Evolutionary conservation across 192 early-diverging fungal species (phyloP).

Genomic region (Backusella australiensis): DNA sequence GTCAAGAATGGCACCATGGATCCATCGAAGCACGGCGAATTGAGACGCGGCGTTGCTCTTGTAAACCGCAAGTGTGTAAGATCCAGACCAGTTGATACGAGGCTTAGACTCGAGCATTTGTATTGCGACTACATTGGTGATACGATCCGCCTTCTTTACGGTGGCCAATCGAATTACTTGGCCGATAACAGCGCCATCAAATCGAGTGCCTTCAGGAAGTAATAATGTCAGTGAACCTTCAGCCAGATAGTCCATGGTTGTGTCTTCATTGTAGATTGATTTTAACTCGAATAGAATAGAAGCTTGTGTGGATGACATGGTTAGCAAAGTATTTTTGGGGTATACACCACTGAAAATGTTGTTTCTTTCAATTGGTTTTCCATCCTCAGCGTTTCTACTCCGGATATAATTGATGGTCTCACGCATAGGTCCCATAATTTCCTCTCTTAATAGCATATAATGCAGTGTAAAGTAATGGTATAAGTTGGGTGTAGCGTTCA

Average conservation of each 20-base stretch:
- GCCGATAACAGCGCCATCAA: background rate
- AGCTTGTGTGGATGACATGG: background rate
- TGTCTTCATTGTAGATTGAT: background rate
- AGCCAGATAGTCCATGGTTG: background rate
- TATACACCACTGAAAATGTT: background rate
- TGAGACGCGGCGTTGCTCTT: background rate
- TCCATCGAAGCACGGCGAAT: background rate
- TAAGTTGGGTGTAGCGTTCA: background rate
- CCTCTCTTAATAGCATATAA: conserved; percentile 9
- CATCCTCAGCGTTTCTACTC: background rate
- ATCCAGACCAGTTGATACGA: background rate
- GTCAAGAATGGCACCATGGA: background rate
- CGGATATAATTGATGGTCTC: background rate
- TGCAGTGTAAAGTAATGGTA: background rate
- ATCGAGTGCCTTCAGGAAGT: background rate
- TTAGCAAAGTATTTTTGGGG: background rate
- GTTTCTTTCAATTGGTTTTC: background rate
- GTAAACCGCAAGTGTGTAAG: background rate
- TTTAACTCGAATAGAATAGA: background rate
- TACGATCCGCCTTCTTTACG: too few relatives aligned
- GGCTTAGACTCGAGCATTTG: background rate
- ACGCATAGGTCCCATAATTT: background rate
- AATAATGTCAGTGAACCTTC: background rate
- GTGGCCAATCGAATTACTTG: background rate
- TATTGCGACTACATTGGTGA: background rate